Base-by-base conservation (phyloP, 257 asterid genomes). In the Scutellaria barbata region DNA sequence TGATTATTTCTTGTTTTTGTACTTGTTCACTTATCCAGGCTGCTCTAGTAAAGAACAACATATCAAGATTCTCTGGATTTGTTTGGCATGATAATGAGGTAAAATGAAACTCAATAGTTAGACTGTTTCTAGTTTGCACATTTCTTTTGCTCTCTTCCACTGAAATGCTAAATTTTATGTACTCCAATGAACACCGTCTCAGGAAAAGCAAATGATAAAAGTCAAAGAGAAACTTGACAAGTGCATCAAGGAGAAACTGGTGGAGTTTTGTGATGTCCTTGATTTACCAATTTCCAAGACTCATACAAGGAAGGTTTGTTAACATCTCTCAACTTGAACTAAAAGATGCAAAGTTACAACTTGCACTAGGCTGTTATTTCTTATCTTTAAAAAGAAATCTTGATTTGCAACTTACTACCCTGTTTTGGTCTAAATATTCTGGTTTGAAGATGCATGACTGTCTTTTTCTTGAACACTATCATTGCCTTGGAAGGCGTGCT, bases 71-170 rank as follows among this genome's bases (percentile, higher is more conserved):
- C 81, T 95, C 99, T 71, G 97, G 99, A 63, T 87, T 92, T 43
- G 96, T 88, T 70, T 95, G 97, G 96, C 90, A 81, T 84, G 94
- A 73, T 68, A 85, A 92, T 71, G 96, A 90, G 96, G 99, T 95
- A 79, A 58, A 16, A 1, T 10, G 41, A 10, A 66, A 25, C 64
- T 69, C 62, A 22, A 35, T 33, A 50, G 13, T 47, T 16, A 37
- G 43, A 42, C 46, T 46, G 7, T 63, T 52, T 60, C 20, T 30
- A 46, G 56, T 52, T 5, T 43, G 37, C 6, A 8, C 5, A 14
- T 74, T 43, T 66, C 39, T 68, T 37, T 68, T 60, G 39, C 10
- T 77, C 69, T 66, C 41, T 62, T 64, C 18, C 25, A 2, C 46
- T 16, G 53, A 47, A 18, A 47, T 46, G 3, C 59, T 78, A 41